Evolutionary conservation across 495 filamentous ascomycete genomes (phyloP).

Genomic region (Haplographium delicatum): DNA sequence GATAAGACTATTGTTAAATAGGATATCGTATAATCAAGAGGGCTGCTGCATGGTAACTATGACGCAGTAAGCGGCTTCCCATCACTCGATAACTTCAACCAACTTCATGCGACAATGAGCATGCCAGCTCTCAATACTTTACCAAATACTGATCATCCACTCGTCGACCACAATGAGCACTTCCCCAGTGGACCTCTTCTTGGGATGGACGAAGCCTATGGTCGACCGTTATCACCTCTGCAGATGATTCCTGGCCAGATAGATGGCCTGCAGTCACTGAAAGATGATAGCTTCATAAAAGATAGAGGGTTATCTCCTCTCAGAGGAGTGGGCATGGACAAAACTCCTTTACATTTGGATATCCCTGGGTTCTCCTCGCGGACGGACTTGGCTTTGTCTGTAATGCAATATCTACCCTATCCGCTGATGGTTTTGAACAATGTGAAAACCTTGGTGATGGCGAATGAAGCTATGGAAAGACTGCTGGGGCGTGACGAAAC

Average conservation of each 20-base stretch:
- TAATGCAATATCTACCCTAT: conserved; percentile 63
- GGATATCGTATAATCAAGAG: too few species aligned
- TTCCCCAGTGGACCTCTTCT: neutral
- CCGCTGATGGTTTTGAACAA: conserved; percentile 58
- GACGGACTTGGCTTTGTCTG: conserved; percentile 51
- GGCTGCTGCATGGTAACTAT: too few species aligned
- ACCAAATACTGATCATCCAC: neutral
- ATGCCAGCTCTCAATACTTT: conserved; percentile 3
- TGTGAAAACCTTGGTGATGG: conserved; percentile 59
- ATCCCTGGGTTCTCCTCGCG: conserved; percentile 24
- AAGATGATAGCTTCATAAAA: conserved; percentile 3
- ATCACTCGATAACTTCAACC: neutral
- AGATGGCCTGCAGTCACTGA: conserved; percentile 18
- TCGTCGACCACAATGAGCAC: neutral
- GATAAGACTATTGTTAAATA: too few species aligned
- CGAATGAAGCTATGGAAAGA: conserved; percentile 66
- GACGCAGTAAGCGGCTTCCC: conserved; percentile 2
- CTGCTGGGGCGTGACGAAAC: conserved; percentile 39
- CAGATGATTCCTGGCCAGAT: conserved; percentile 20
- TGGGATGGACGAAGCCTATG: conserved; percentile 1
- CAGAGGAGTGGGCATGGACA: conserved; percentile 1
- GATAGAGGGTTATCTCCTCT: conserved; percentile 14
- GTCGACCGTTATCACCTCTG: conserved; percentile 13
- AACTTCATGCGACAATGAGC: conserved; percentile 4
- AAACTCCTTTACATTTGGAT: conserved; percentile 12